Conservation (phyloP, 2,329 filamentous ascomycete species). For the Domatiomyces globalis region DNA sequence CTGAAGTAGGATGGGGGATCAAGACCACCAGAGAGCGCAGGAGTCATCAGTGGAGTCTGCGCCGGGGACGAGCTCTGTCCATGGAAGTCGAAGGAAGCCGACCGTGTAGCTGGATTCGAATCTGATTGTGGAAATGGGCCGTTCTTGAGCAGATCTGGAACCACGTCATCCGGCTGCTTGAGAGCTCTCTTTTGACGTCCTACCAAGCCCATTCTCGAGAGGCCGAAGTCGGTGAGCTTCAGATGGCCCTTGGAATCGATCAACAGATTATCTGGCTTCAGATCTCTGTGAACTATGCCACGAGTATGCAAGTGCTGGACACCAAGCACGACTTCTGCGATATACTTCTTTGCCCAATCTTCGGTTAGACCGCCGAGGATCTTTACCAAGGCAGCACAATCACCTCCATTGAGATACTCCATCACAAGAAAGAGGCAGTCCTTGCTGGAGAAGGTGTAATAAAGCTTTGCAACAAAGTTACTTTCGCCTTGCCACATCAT, state of each 20-base stretch:
- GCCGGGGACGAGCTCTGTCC: conserved; percentile 57
- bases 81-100: conserved; percentile 84
- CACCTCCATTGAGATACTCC: conserved; percentile 96
- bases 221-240: conserved; percentile 92
- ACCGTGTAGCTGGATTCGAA: conserved; percentile 79
- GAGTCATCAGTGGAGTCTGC: conserved; percentile 74
- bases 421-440: conserved; percentile 97
- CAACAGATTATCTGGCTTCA: conserved; percentile 93
- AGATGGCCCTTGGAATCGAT: conserved; percentile 95
- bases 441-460: conserved; percentile 99
- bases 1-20: conserved; percentile 89
- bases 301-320: conserved; percentile 90
- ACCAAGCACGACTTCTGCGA: conserved; percentile 90
- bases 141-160: conserved; percentile 80
- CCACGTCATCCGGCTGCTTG: conserved; percentile 63
- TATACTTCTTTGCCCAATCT: conserved; percentile 96
- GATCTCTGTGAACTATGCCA: conserved; percentile 88
- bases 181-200: conserved; percentile 90
- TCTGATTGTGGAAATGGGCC: conserved; percentile 77
- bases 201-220: conserved; percentile 93
- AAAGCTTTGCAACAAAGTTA: conserved; percentile 95
- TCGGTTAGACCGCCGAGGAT: conserved; percentile 81
- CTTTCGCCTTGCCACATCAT: conserved; percentile 99
- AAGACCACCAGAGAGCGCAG: conserved; percentile 53
- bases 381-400: conserved; percentile 93